Evolutionary conservation across 495 filamentous ascomycete species (phyloP), one percentile per base, ranked within the genome.

Genomic region (Aspergillus sclerotioniger): DNA sequence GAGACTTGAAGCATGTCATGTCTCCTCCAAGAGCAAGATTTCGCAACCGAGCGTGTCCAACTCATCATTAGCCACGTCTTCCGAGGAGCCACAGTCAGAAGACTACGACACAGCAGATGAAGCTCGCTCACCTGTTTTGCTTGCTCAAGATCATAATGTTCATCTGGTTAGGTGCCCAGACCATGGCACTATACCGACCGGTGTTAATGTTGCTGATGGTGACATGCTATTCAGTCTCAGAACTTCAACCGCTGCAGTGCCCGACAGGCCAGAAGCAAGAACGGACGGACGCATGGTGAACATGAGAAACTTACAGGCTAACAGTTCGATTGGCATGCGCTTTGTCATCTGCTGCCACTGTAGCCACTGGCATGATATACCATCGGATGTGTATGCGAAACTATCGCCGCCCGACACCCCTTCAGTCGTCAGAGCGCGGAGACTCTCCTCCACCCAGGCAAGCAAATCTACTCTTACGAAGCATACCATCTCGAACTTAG

Each of bases 311-410:
- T 58, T 49, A 6, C 53, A 46, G 49, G 57, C 64, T 16, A 73
- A 72, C 28, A 80, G 81, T 44, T 79, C 84, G 0, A 69, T 91
- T 44, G 85, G 84, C 33, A 93, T 92, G 70, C 76, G 91, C 57
- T 85, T 93, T 57, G 88, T 92, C 6, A 86, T 92, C 55, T 93
- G 90, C 67, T 93, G 90, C 68, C 82, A 78, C 53, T 93, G 90
- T 78, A 86, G 86, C 53, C 90, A 87, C 69, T 92, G 87, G 80
- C 87, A 92, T 70, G 89, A 92, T 62, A 82, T 91, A 69, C 90
- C 90, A 9, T 86, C 84, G 9, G 84, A 86, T 44, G 76, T 90
- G 51, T 91, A 91, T 63, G 84, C 88, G 54, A 87, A 81, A 63
- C 43, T 61, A 6, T 20, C 48, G 9, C 54, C 25, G 20, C 41